phyloP scores from a whole-genome alignment of 768 basidiomycete genomes.

The Holtermanniella nyarrowii region DNA sequence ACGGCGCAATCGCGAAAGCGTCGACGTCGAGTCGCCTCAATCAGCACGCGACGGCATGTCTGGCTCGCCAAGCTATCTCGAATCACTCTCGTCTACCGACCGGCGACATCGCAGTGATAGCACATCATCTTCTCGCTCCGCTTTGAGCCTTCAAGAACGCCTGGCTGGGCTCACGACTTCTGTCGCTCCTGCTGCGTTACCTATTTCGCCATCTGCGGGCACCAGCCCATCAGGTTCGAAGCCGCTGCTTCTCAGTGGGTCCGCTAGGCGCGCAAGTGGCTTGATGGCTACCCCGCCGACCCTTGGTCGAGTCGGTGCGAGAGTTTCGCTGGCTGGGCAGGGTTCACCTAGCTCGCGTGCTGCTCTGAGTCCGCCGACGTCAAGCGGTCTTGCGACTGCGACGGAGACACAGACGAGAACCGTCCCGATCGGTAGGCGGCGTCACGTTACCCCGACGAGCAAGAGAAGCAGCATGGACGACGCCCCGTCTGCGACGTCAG shows the following conservation, averaged over 20 bases:
- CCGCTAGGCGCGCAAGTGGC: slow-evolving; percentile 3
- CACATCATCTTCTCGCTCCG: background rate
- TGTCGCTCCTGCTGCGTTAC: background rate
- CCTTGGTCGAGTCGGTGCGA: background rate
- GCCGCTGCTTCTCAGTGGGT: slow-evolving; percentile 5
- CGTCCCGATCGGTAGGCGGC: background rate
- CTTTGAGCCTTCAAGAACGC: slow-evolving; percentile 3
- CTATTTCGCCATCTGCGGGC: background rate
- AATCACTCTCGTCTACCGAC: background rate
- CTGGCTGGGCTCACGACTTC: background rate
- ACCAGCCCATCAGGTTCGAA: background rate
- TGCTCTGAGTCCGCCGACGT: background rate
- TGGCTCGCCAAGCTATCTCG: background rate
- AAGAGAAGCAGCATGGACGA: too few relatives aligned
- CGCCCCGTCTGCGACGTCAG: background rate
- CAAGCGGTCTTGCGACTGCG: background rate
- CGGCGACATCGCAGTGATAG: background rate
- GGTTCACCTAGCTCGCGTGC: background rate
- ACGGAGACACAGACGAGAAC: background rate
- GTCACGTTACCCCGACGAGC: background rate
- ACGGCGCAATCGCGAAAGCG: too few relatives aligned
- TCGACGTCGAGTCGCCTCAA: too few relatives aligned
- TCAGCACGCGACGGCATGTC: too few relatives aligned
- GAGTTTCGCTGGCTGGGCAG: background rate
- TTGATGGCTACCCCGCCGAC: too few relatives aligned